Base-by-base conservation (phyloP, 169 alveolate species). In the Hammondia hammondi region DNA sequence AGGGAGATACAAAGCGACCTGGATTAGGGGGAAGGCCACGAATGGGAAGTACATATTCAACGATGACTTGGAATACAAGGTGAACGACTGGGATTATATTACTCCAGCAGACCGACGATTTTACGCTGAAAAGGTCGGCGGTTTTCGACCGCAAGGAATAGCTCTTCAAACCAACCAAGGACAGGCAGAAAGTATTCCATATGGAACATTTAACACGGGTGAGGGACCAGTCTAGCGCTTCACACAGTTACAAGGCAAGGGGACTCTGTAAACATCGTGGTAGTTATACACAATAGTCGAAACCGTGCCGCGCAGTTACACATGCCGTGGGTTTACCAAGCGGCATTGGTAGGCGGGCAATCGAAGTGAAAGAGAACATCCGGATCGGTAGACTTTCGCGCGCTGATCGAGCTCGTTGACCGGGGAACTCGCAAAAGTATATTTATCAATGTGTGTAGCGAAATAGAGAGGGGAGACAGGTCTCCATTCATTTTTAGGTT, bases 1-100 rank as follows among this genome's bases (percentile, higher is more conserved):
- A 7, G 97, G 97, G 39, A 91, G 97, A 82, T 97, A 96, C 92
- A 95, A 95, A n/a, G 98, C 98, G 61, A 96, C 96, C n/a, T 97
- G 98, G 98, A 97, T 96, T n/a, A 92, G 97, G 71, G 98, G 98
- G 14, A 96, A 92, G 89, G 92, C 97, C 10, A 81, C 77, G 39
- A 92, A 77, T 32, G 95, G 95, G 2, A 35, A 70, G 92, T 92
- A 92, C 39, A 52, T 81, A 67, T 92, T 92, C 67, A 92, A 56
- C 48, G 95, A 92, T 84, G 88, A 87, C 87, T 77, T 92, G 45
- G 81, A 88, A 29, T 92, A 92, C 95, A 88, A 92, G 57, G 73
- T 85, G 87, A 56, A 85, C 43, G 72, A 92, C 92, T 92, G 95
- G 95, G 56, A 43, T 9, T 92, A 92, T 72, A 88, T 92, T 46